A percentile compares a stretch with the other conserved stretches of the same genome.
These are phyloP conservation scores for Chionographis japonica DNA, from an alignment of 106 monocot species.

Conservation along the genomic window DNA sequence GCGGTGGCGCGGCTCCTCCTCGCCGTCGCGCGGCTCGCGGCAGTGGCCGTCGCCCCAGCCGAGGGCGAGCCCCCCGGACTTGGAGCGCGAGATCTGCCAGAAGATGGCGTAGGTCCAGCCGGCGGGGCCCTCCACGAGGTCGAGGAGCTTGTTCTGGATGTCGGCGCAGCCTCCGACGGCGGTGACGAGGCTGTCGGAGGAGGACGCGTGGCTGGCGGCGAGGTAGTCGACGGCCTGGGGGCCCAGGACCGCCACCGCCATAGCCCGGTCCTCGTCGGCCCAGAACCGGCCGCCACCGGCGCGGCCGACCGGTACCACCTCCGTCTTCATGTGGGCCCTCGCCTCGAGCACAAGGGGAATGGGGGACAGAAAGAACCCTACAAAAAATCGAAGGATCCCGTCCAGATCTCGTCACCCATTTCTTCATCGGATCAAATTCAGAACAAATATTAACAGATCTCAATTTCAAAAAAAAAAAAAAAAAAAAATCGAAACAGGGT, in stretches of 20 bases:
- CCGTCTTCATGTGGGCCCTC: slow-evolving; percentile 2
- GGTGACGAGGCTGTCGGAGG: slow-evolving; percentile 21
- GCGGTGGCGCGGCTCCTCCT: background rate
- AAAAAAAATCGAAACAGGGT: no score
- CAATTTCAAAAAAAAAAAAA: no score
- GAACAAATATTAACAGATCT: no score
- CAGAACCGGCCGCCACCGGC: slow-evolving; percentile 22
- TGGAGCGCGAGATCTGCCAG: slow-evolving; percentile 75
- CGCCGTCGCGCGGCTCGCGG: slow-evolving; percentile 29
- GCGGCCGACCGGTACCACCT: background rate
- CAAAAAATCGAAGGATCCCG: no score
- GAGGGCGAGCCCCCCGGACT: slow-evolving; percentile 38
- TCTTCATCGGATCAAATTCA: no score
- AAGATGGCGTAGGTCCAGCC: slow-evolving; percentile 76
- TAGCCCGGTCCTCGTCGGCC: slow-evolving; percentile 45
- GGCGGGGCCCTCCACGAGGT: slow-evolving; percentile 21
- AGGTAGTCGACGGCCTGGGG: slow-evolving; percentile 45
- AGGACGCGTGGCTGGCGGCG: slow-evolving; percentile 17
- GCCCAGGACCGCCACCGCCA: slow-evolving; percentile 52
- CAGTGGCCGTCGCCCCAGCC: slow-evolving; percentile 85
- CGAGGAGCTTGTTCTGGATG: slow-evolving; percentile 29
- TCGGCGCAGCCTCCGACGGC: slow-evolving; percentile 24
- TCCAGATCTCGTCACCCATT: no score
- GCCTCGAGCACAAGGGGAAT: no score
- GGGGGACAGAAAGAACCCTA: background rate